Evolutionary conservation across 805 yeast species (phyloP).

Genomic region (Maudiozyma barnettii): DNA sequence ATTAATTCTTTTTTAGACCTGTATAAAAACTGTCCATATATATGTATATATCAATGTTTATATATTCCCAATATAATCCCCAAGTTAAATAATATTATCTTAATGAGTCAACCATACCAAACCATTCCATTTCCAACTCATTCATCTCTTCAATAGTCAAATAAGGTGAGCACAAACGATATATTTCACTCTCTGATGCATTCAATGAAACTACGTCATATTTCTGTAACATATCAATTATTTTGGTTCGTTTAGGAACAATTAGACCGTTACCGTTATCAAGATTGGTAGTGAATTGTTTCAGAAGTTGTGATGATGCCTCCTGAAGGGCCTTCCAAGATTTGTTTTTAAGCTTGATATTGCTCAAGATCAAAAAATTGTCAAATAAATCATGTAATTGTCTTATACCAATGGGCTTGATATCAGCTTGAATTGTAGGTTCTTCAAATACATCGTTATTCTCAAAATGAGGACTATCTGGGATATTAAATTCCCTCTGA

Average conservation of each 20-base stretch:
- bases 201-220: conserved; percentile 8
- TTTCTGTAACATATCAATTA: conserved; percentile 10
- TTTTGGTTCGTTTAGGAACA: conserved; percentile 8
- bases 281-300: conserved; percentile 5
- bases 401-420: conserved; percentile 1
- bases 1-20: not conserved
- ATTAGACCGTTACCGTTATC: conserved; percentile 6
- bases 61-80: not conserved
- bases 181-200: conserved; percentile 17
- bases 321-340: conserved; percentile 13
- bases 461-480: not conserved
- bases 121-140: conserved; percentile 16
- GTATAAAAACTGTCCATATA: not conserved
- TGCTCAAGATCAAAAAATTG: conserved; percentile 3
- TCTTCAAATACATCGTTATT: not conserved
- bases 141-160: conserved; percentile 20
- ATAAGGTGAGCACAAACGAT: conserved; percentile 19
- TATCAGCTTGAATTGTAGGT: not conserved
- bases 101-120: not conserved
- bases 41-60: not conserved
- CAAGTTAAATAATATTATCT: not conserved
- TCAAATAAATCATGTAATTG: not conserved
- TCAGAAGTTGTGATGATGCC: conserved; percentile 6
- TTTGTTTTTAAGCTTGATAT: conserved; percentile 4
- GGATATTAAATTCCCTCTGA: not conserved